A percentile compares a stretch with the other conserved stretches of the same genome.
phyloP scores from a whole-genome alignment of 23 red algal species.

The Agarophyton chilense region DNA sequence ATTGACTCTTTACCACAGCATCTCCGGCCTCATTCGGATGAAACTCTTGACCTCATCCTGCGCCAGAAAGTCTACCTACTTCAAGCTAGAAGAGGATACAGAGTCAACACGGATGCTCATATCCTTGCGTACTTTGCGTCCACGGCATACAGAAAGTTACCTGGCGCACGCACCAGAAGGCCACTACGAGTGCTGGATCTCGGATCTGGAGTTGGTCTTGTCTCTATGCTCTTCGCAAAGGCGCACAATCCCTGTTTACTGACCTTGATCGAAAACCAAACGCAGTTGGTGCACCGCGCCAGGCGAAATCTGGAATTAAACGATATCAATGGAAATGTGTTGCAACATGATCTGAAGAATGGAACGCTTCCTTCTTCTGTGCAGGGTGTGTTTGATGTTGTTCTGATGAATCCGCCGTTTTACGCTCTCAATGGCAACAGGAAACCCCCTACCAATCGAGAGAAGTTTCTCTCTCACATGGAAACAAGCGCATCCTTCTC shows the following conservation, averaged over 20 bases:
- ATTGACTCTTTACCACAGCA: conserved; percentile 27
- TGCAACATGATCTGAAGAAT: conserved; percentile 20
- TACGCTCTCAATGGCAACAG: conserved; percentile 12
- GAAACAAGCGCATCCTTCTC: conserved; percentile 13
- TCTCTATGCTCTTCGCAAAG: conserved; percentile 53
- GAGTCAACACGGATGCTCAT: conserved; percentile 62
- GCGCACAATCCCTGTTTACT: background rate
- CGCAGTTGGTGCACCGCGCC: conserved; percentile 37
- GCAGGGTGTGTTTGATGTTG: conserved; percentile 47
- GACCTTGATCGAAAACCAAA: conserved; percentile 35
- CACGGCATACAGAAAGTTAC: background rate
- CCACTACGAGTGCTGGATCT: conserved; percentile 63
- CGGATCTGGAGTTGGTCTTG: conserved; percentile 45
- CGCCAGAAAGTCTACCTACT: conserved; percentile 58
- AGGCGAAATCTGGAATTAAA: conserved; percentile 42
- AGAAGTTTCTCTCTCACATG: conserved; percentile 46
- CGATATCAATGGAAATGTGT: conserved; percentile 14
- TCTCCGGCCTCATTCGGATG: conserved; percentile 32
- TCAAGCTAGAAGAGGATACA: conserved; percentile 52
- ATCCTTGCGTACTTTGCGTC: conserved; percentile 52
- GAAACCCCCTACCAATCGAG: conserved; percentile 3
- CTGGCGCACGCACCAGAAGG: background rate
- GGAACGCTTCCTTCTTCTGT: background rate
- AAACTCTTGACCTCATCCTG: conserved; percentile 68
- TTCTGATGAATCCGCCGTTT: conserved; percentile 66